Evolutionary conservation across 2,329 filamentous ascomycete species (phyloP), one percentile per base, ranked within the genome.

Genomic region (Huntiella bhutanensis): DNA sequence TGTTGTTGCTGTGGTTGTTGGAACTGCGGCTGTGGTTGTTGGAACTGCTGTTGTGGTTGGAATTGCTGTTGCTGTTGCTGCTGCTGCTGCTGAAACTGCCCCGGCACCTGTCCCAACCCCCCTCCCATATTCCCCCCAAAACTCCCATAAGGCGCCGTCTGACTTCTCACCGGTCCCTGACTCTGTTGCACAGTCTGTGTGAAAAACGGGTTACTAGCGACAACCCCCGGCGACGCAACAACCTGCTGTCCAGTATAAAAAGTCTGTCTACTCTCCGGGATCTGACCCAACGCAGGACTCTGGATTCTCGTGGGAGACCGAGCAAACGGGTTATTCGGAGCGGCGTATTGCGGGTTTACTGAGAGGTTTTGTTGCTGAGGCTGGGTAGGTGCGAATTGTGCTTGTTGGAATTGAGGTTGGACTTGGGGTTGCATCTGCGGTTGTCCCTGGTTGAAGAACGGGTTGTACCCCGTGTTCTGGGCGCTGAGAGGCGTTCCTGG

Each of bases 291-390:
- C 4, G 51, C 43, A 3, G 68, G 68, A 7, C 68, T 69, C 38
- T 68, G 68, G 42, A 71, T 67, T 50, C 64, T 57, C 2, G 65
- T 69, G 3, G 67, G 69, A 11, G 69, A 70, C 43, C 66, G 60
- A 1, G 62, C 56, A 52, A 69, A 72, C 0, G 69, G 69, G 48
- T 72, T 72, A 53, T 61, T 67, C 10, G 55, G 59, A 4, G 47
- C 52, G 3, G 58, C 58, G n/a, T 58, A 55, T 4, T 57, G 55
- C 3, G 64, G 64, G 47, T 64, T 68, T 4, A 67, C 51, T 4
- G 64, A 56, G 33, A 70, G 55, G 15, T 54, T 57, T 37, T 64
- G 63, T 47, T 62, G 61, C 33, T 43, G 38, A 5, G 34, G 15
- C 4, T 28, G 34, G 8, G 33, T 33, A 1, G 35, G 43, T 32